Percentiles rank a stretch among this genome's conserved stretches.
phyloP scores from a whole-genome alignment of 257 asterid species.

The Solanum dulcamara region DNA sequence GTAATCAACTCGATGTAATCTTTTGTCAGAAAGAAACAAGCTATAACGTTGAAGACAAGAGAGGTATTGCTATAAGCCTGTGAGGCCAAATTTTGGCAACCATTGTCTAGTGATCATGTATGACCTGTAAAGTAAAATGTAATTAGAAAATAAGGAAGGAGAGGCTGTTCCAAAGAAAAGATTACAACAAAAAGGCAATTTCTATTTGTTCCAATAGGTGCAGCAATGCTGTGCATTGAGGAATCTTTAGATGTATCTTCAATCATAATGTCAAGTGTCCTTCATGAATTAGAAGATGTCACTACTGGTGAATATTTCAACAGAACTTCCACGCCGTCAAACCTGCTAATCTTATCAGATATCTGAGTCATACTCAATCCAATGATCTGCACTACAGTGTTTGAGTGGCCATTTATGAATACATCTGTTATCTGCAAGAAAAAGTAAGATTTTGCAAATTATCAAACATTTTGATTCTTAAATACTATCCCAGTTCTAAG shows the following conservation, averaged over 20 bases:
- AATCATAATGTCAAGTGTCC: background rate
- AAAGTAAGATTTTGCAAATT: background rate
- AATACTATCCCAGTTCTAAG: background rate
- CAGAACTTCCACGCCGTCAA: constrained; percentile 32
- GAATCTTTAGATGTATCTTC: background rate
- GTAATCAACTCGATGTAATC: background rate
- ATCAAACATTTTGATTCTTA: background rate
- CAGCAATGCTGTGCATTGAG: background rate
- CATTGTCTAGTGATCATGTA: background rate
- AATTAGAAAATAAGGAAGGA: background rate
- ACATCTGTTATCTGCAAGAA: constrained; percentile 45
- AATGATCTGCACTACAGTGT: constrained; percentile 37
- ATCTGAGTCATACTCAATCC: constrained; percentile 29
- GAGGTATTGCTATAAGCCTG: background rate
- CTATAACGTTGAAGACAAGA: background rate
- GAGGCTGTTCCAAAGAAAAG: background rate
- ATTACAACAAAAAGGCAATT: background rate
- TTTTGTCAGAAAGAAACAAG: background rate
- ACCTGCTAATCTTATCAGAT: constrained; percentile 18
- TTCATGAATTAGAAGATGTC: background rate
- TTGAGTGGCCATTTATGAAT: constrained; percentile 54
- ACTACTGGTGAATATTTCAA: constrained; percentile 32
- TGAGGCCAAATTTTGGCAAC: background rate
- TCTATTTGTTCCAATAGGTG: background rate
- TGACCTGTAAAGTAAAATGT: background rate